Conservation (phyloP, 768 basidiomycete genomes). For the Phylloporus arenicola region DNA sequence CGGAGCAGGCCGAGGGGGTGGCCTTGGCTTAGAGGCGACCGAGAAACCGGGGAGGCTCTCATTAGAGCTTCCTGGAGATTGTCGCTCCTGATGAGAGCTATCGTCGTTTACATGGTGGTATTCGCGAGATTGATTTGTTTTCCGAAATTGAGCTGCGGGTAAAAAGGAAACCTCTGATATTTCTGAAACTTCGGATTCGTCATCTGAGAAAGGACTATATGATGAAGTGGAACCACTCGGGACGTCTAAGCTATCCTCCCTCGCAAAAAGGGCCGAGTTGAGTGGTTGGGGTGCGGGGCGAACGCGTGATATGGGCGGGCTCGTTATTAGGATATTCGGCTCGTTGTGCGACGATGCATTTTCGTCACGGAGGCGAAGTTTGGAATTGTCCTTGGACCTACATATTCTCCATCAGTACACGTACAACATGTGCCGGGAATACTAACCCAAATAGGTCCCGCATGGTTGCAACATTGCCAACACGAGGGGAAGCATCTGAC, state of each 20-base stretch:
- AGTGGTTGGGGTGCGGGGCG: conserved; percentile 16
- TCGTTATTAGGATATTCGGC: conserved; percentile 20
- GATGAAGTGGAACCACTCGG: conserved; percentile 19
- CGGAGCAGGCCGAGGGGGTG: conserved; percentile 18
- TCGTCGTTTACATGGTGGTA: background rate
- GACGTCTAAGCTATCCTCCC: conserved; percentile 19
- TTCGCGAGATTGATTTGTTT: conserved; percentile 3
- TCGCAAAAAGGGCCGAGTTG: conserved; percentile 16
- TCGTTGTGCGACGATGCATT: conserved; percentile 17
- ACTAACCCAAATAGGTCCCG: conserved; percentile 31
- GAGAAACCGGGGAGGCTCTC: conserved; percentile 11
- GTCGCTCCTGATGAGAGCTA: conserved; percentile 4
- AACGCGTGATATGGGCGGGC: conserved; percentile 15
- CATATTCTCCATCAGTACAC: background rate
- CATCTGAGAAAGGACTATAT: conserved; percentile 29
- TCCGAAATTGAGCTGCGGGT: conserved; percentile 6
- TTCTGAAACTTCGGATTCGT: conserved; percentile 26
- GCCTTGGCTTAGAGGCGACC: conserved; percentile 15
- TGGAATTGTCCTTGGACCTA: conserved; percentile 24
- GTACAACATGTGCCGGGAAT: background rate
- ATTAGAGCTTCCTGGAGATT: conserved; percentile 21
- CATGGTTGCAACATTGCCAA: conserved; percentile 34
- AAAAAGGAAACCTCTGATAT: conserved; percentile 13
- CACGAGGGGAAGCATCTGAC: conserved; percentile 5
- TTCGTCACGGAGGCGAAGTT: conserved; percentile 9